A percentile compares a stretch with the other conserved stretches of the same genome.
Evolutionary conservation across 176 grass and related monocot species (phyloP).

Genomic region (Elaeis guineensis): DNA sequence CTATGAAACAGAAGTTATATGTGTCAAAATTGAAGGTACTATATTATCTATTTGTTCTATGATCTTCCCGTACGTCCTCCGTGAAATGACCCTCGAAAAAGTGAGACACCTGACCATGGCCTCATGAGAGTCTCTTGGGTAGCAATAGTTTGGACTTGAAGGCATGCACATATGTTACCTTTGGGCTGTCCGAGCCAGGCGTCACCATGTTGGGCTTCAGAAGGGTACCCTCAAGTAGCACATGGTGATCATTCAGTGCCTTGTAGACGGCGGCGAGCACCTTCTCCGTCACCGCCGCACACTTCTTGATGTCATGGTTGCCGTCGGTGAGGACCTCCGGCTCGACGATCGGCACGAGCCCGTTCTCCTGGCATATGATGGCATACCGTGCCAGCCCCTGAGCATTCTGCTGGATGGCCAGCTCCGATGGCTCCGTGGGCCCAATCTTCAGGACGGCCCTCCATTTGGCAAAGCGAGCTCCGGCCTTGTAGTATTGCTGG

Average conservation of each 20-base stretch:
- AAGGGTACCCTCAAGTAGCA: conserved; percentile 79
- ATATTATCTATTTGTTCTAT: too few relatives aligned
- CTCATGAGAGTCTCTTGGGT: too few relatives aligned
- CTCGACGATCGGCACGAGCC: conserved; percentile 88
- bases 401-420: conserved; percentile 65
- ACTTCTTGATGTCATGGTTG: conserved; percentile 51
- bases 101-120: too few relatives aligned
- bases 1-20: too few relatives aligned
- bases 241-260: conserved; percentile 82
- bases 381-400: conserved; percentile 86
- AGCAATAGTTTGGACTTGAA: too few relatives aligned
- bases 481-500: conserved; percentile 72
- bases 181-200: conserved; percentile 77
- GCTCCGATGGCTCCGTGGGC: conserved; percentile 54
- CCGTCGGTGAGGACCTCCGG: conserved; percentile 95
- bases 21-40: too few relatives aligned
- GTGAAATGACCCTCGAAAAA: too few relatives aligned
- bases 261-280: conserved; percentile 78
- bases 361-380: conserved; percentile 77
- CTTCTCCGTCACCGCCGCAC: conserved; percentile 69
- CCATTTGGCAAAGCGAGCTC: conserved; percentile 93
- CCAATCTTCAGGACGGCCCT: conserved; percentile 87
- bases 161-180: conserved; percentile 26
- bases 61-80: too few relatives aligned
- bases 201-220: conserved; percentile 97